Evolutionary conservation across 768 basidiomycete species (phyloP), one percentile per base, ranked within the genome.

Genomic region (Mrakia hoshinonis): DNA sequence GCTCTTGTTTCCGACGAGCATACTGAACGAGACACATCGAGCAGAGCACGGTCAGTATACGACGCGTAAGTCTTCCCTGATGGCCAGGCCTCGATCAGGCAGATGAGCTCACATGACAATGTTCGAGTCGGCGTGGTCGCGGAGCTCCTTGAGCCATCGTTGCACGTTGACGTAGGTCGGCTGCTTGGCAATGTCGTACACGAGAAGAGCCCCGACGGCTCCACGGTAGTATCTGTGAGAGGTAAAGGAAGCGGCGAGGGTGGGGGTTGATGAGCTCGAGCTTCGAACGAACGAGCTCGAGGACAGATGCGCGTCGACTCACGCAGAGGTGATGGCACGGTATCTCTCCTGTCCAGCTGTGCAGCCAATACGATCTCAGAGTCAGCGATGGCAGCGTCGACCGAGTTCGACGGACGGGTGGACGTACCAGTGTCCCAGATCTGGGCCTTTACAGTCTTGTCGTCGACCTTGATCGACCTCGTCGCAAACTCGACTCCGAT

Each of bases 401-500:
- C 9, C 9, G 12, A 24, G 31, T 13, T 20, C 31, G 26, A 24
- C n/a, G 43, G 38, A n/a, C 4, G 18, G 22, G 47, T 29, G 71
- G 63, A 80, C 89, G 76, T 75, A 91, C 91, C 92, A 76, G 95
- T 99, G 81, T 99, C 96, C 95, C 95, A 99, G 77, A 99, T 84
- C 82, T 98, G 95, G 26, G 95, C 95, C 81, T 98, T 98, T 76
- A 99, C 86, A 2, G 88, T 93, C 87, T 98, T 98, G 49, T 87
- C 87, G 79, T 98, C 95, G n/a, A 98, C 91, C 75, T 85, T 89
- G 80, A 92, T 91, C 22, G 91, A 90, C 77, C 96, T 87, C 51
- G 95, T 97, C 4, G 95, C 96, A 77, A 99, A 99, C 81, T 98
- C 95, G 76, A 99, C 95, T 67, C 96, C 95, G 80, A 99, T 98